Conservation (phyloP, 2,329 filamentous ascomycete genomes). For the Calonectria hawksworthii region DNA sequence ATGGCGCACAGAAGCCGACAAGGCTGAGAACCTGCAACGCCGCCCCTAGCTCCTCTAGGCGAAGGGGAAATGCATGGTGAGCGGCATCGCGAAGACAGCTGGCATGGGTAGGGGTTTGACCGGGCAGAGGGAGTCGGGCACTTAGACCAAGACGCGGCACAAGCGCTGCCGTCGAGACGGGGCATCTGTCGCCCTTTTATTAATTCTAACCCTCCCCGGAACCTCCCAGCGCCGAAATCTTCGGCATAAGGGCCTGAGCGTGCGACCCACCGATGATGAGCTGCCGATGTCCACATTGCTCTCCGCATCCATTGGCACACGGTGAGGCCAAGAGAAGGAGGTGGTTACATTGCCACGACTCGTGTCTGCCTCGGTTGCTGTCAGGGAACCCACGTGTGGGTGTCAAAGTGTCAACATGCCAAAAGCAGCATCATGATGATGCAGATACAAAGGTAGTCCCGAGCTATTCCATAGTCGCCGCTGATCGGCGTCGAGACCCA, state of each 20-base stretch:
- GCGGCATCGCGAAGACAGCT: not conserved
- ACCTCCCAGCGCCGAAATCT: not conserved
- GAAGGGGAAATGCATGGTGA: not conserved
- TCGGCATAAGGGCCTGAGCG: not conserved
- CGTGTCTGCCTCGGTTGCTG: not conserved
- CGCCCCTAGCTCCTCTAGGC: not conserved
- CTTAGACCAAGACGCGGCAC: not conserved
- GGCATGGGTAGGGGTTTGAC: not conserved
- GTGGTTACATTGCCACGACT: not conserved
- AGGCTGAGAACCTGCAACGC: not conserved
- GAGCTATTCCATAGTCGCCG: not conserved
- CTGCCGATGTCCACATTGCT: not conserved
- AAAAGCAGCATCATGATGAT: not conserved
- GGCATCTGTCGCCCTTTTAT: not conserved
- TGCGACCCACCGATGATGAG: not conserved
- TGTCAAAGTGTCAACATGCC: slow-evolving; percentile 1
- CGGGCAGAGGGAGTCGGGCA: not conserved
- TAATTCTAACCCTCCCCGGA: not conserved
- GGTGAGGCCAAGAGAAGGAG: not conserved
- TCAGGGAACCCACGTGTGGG: not conserved
- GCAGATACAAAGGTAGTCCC: not conserved
- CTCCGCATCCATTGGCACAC: not conserved
- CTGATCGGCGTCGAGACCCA: not conserved
- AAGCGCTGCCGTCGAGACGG: not conserved
- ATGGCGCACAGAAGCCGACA: not conserved